phyloP scores from a whole-genome alignment of 768 basidiomycete species.

The Cystobasidium ongulense region DNA sequence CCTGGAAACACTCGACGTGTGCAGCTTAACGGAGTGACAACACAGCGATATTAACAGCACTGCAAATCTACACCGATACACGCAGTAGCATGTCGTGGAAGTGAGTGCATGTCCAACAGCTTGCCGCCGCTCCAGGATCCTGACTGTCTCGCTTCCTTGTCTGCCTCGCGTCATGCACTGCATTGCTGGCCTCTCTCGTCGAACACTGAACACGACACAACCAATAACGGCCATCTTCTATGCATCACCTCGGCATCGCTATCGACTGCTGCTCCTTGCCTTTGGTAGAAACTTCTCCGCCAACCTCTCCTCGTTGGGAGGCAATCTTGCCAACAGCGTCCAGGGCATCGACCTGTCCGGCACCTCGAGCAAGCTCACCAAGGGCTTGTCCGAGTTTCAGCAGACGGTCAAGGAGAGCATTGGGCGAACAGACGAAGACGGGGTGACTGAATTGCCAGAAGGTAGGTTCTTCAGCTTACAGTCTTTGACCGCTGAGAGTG shows the following conservation, averaged over 20 bases:
- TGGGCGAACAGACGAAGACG: constrained; percentile 78
- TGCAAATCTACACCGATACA: not conserved
- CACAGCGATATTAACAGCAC: not conserved
- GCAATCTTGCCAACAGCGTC: constrained; percentile 25
- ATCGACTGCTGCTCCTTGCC: not conserved
- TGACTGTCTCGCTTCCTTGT: not conserved
- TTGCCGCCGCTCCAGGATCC: not conserved
- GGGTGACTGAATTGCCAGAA: constrained; percentile 88
- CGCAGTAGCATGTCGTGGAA: constrained; percentile 31
- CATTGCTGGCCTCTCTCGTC: no score
- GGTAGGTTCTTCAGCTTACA: constrained; percentile 55
- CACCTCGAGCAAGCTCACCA: constrained; percentile 27
- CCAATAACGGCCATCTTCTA: no score
- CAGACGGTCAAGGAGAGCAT: constrained; percentile 56
- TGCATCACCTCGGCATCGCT: not conserved
- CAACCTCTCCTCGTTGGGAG: constrained; percentile 3
- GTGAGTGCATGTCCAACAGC: not conserved
- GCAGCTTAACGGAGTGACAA: not conserved
- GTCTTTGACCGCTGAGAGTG: no score
- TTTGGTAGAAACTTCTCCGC: constrained; percentile 23
- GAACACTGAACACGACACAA: not conserved
- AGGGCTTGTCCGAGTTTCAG: constrained; percentile 32
- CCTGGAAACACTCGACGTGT: not conserved
- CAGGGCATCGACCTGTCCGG: constrained; percentile 33
- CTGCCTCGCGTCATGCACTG: not conserved